phyloP scores from a whole-genome alignment of 495 filamentous ascomycete species.

The Thermothielavioides terrestris region DNA sequence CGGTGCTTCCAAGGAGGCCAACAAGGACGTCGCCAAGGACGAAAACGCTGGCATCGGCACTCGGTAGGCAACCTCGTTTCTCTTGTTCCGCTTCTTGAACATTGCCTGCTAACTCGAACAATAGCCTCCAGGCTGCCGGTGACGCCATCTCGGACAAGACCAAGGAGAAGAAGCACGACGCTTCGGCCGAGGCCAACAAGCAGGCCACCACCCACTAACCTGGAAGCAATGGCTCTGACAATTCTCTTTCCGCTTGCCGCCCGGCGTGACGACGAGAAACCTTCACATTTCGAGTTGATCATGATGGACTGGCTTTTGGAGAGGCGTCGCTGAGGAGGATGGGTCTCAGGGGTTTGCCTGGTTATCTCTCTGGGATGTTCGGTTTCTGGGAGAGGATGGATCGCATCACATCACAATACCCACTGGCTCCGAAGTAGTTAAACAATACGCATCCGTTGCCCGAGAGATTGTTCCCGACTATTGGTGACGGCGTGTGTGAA shows the following conservation, averaged over 20 bases:
- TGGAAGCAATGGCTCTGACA: conserved; percentile 21
- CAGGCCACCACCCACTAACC: conserved; percentile 49
- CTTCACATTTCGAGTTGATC: background rate
- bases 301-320: conserved; percentile 5
- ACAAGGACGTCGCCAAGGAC: conserved; percentile 59
- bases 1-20: conserved; percentile 54
- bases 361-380: background rate
- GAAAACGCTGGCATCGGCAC: conserved; percentile 38
- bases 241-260: conserved; percentile 2
- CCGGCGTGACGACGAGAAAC: background rate
- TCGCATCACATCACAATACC: conserved; percentile 5
- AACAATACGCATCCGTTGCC: conserved; percentile 6
- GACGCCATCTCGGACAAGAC: conserved; percentile 51
- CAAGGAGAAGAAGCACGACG: conserved; percentile 46
- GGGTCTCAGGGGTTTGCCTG: background rate
- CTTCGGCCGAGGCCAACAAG: conserved; percentile 50
- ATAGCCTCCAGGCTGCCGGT: conserved; percentile 44
- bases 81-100: background rate
- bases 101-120: conserved; percentile 11
- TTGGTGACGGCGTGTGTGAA: background rate
- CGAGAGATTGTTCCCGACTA: background rate
- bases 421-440: conserved; percentile 5
- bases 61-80: conserved; percentile 34
- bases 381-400: conserved; percentile 1
- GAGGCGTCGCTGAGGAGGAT: conserved; percentile 1